These are phyloP conservation scores for Taphrina betulina DNA, from an alignment of 1,139 yeast genomes.

Conservation along the genomic window DNA sequence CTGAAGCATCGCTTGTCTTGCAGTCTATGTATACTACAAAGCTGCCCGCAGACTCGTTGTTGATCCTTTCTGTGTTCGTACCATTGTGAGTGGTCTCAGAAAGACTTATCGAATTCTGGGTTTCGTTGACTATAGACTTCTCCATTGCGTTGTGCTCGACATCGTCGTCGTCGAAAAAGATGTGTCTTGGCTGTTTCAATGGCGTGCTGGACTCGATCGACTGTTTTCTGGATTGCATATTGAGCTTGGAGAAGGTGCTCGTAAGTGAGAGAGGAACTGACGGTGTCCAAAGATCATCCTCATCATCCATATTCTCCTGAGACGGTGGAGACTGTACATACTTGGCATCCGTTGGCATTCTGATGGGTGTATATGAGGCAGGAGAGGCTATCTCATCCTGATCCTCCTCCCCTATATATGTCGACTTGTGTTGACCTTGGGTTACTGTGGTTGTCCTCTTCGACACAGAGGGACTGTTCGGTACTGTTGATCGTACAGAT, in stretches of 20 bases:
- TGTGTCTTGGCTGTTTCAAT: neutral
- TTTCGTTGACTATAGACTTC: neutral
- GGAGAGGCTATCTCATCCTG: slow-evolving; percentile 3
- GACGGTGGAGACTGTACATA: slow-evolving; percentile 6
- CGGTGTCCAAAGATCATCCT: slow-evolving; percentile 16
- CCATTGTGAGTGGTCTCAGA: neutral
- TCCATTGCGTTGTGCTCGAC: no score
- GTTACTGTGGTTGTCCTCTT: no score
- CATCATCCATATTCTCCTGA: neutral
- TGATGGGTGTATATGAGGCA: slow-evolving; percentile 1
- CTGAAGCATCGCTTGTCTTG: neutral
- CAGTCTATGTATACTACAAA: slow-evolving; percentile 4
- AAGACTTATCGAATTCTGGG: no score
- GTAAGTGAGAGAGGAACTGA: slow-evolving; percentile 4
- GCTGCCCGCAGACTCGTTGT: neutral
- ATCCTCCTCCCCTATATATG: slow-evolving; percentile 1
- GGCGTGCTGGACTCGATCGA: no score
- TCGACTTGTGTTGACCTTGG: no score
- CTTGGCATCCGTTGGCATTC: neutral
- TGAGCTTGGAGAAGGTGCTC: slow-evolving; percentile 1
- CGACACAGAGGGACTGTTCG: no score
- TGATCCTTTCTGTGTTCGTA: neutral
- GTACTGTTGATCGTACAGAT: no score
- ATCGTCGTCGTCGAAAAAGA: slow-evolving; percentile 6
- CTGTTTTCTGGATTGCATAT: no score